Percentiles rank a stretch among this genome's conserved stretches.
These are phyloP conservation scores for Trypanosoma theileri DNA, from an alignment of 208 protist genomes.

Conservation along the genomic window DNA sequence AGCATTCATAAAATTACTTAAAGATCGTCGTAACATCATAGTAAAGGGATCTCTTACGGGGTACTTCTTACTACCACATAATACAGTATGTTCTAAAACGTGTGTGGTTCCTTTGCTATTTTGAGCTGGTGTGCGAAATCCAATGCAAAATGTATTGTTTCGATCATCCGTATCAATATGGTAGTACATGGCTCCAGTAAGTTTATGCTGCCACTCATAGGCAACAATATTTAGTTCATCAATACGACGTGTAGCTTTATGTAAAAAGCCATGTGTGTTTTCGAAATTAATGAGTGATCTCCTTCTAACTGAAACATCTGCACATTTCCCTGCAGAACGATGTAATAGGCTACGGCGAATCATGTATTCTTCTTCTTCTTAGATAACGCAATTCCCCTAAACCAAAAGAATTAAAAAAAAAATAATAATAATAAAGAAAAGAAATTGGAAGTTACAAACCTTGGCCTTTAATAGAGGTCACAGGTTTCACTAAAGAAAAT, in stretches of 20 bases:
- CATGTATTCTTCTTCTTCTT: conserved; percentile 33
- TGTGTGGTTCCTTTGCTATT: conserved; percentile 95
- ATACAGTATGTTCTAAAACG: conserved; percentile 96
- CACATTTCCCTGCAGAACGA: conserved; percentile 20
- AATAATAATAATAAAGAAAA: conserved; percentile 20
- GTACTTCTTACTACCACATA: conserved; percentile 96
- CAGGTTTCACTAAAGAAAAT: no score
- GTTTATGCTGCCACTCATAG: conserved; percentile 75
- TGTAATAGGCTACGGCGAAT: conserved; percentile 45
- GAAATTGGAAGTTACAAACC: no score
- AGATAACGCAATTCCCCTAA: not conserved
- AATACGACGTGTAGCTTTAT: conserved; percentile 50
- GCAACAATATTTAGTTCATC: conserved; percentile 77
- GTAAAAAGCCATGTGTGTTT: conserved; percentile 72
- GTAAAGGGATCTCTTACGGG: conserved; percentile 93
- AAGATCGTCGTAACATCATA: conserved; percentile 88
- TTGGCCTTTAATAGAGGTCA: no score
- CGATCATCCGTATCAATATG: conserved; percentile 94
- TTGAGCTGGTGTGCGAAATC: conserved; percentile 93
- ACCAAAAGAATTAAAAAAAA: not conserved
- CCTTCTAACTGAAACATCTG: conserved; percentile 11
- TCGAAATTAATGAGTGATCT: conserved; percentile 32
- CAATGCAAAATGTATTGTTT: conserved; percentile 97
- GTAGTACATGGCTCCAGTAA: conserved; percentile 81
- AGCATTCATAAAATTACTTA: conserved; percentile 93